Base-by-base conservation (phyloP, 805 yeast species). In the Hanseniaspora pseudoguilliermondii region DNA sequence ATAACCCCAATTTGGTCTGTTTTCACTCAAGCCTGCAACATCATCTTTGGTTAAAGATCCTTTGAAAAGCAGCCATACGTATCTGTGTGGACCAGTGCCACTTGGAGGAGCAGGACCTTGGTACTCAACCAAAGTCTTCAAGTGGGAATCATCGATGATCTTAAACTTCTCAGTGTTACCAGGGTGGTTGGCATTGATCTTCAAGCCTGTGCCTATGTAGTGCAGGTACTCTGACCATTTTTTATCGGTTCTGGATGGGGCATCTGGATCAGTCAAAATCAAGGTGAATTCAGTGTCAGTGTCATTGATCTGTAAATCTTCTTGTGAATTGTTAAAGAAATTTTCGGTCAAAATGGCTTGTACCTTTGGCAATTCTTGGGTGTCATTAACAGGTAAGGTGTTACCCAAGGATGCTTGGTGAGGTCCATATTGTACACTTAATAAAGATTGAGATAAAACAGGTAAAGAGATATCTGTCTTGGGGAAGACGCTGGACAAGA, bases 191-290 rank as follows among this genome's bases (percentile, higher is more conserved):
- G 44, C 16, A 29, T 56, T 40, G 69, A 66, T 29, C 11, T 47
- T 50, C 32, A 56, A 35, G 61, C 83, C 82, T 2, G 80, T 69
- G 35, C 75, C 71, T 41, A 89, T 72, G 75, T 79, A 86, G 71
- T 89, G 97, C 54, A 84, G 81, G 66, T 74, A 89, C 69, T 89
- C 95, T 2, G 93, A 83, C 95, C 95, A 88, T 66, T 82, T 86
- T 64, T 83, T 80, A 67, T 89, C 96, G 2, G 78, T 75, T 61
- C 81, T 77, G 3, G 89, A 78, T 15, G 97, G 97, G 8, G 96
- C 96, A 72, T 89, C 96, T 1, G 97, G 97, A 68, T 89, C 96
- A 8, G 96, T 90, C 60, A 89, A 62, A 2, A 86, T 85, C 60
- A 90, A 71, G 11, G 93, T 80, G 70, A 84, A 89, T 51, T 75